Evolutionary conservation across 805 yeast species (phyloP), one percentile per base, ranked within the genome.

Genomic region (Barnettozyma pratensis): DNA sequence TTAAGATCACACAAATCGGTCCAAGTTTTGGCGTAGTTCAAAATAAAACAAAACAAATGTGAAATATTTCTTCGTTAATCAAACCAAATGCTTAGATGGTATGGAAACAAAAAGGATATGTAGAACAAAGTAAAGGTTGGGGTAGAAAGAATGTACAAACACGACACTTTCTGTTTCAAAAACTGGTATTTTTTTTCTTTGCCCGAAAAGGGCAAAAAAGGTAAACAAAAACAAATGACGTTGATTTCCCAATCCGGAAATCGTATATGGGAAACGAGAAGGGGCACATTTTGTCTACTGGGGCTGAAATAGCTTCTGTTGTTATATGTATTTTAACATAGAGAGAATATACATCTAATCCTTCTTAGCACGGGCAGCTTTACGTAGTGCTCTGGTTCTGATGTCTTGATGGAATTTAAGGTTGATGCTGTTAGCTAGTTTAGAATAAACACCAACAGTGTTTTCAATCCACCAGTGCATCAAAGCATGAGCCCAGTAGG

Each of bases 401-500:
- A 92, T 89, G 53, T 79, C 75, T 64, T 76, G 73, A 72, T 94
- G 98, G 88, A 89, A 85, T 46, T 69, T 67, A 58, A 73, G 76
- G 70, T 91, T 92, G 61, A 87, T 64, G 35, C 65, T 60, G 59
- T 87, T 85, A 40, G 87, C 96, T 25, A 85, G 35, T 55, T 73
- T 75, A 48, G 92, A 81, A 70, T 76, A 89, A 39, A 87, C 89
- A 29, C 99, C 98, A 43, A 90, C 83, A 9, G 89, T 77, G 60
- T 79, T 78, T 44, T 81, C 91, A 53, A 91, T 80, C 46, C 73
- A 72, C 76, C 87, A 91, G 65, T 91, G 96, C 83, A 91, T 81
- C 45, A 92, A 64, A 3, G 97, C 98, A 69, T 94, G 99, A 3
- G 89, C 68, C 88, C 96, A 90, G 75, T 75, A 94, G 34, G 99